Conservation (phyloP, 768 basidiomycete species). For the Lactarius pseudohatsudake region DNA sequence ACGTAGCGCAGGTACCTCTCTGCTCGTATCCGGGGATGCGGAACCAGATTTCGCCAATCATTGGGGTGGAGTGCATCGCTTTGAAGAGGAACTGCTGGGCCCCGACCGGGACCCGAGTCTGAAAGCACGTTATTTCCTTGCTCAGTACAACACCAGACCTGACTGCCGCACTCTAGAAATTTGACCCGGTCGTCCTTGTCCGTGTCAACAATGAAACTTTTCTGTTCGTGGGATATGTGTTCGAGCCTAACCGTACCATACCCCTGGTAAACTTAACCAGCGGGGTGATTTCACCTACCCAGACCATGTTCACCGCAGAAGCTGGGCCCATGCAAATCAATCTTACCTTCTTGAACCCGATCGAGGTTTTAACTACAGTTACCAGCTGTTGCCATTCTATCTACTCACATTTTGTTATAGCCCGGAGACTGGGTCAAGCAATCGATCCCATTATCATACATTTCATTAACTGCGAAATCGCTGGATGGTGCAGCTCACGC, state of each 20-base stretch:
- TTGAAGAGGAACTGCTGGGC: too few species aligned
- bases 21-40: too few species aligned
- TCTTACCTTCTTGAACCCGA: slow-evolving; percentile 41
- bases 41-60: too few species aligned
- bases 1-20: too few species aligned
- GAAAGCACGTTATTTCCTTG: background rate
- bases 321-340: slow-evolving; percentile 41
- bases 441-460: slow-evolving; percentile 43
- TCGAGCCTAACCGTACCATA: too few species aligned
- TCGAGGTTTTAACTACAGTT: slow-evolving; percentile 34
- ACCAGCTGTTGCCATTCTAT: background rate
- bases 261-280: slow-evolving; percentile 25
- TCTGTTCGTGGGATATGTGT: slow-evolving; percentile 24
- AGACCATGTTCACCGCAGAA: slow-evolving; percentile 35
- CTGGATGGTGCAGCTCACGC: slow-evolving; percentile 37
- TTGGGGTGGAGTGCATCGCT: too few species aligned
- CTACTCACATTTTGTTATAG: slow-evolving; percentile 26
- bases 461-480: slow-evolving; percentile 35
- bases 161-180: background rate
- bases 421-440: slow-evolving; percentile 40
- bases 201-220: slow-evolving; percentile 23
- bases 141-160: background rate
- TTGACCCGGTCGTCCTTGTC: slow-evolving; percentile 20
- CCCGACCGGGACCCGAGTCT: too few species aligned
- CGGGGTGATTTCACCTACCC: slow-evolving; percentile 38